These are phyloP conservation scores for Exophiala spinifera DNA, from an alignment of 2,329 filamentous ascomycete genomes.

Conservation along the genomic window DNA sequence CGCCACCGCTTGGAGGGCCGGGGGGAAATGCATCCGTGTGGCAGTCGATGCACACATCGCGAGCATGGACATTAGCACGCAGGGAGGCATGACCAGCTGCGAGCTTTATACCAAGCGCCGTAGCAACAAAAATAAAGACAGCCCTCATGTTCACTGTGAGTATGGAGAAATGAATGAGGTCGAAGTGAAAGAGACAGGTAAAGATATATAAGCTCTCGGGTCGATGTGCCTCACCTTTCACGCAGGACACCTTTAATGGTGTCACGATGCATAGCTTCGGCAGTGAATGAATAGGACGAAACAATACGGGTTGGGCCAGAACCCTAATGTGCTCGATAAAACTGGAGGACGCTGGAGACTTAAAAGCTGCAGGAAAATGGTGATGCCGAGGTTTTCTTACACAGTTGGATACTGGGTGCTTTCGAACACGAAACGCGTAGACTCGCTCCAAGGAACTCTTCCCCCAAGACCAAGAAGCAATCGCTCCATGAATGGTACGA, in stretches of 20 bases:
- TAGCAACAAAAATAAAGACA: not conserved
- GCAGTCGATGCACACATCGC: not conserved
- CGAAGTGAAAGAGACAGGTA: too few species aligned
- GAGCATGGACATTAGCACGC: not conserved
- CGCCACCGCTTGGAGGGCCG: too few species aligned
- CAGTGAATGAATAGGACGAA: too few species aligned
- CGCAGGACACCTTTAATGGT: too few species aligned
- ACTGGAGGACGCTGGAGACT: not conserved
- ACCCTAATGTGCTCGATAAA: too few species aligned
- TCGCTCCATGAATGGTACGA: conserved; percentile 11
- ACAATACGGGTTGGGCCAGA: too few species aligned
- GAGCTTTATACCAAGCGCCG: not conserved
- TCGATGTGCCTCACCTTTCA: too few species aligned
- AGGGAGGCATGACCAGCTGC: not conserved
- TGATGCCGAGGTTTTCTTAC: not conserved
- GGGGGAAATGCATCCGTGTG: not conserved
- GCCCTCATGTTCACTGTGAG: not conserved
- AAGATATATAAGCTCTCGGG: too few species aligned
- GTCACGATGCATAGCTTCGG: too few species aligned
- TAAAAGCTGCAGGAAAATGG: not conserved
- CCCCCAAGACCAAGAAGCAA: not conserved
- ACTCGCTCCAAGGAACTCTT: not conserved
- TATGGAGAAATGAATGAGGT: too few species aligned
- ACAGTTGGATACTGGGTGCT: conserved; percentile 11
- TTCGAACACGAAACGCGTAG: conserved; percentile 4